Percentiles rank a stretch among this genome's conserved stretches.
phyloP scores from a whole-genome alignment of 1,139 yeast genomes.

The Kodamaea sp. region DNA sequence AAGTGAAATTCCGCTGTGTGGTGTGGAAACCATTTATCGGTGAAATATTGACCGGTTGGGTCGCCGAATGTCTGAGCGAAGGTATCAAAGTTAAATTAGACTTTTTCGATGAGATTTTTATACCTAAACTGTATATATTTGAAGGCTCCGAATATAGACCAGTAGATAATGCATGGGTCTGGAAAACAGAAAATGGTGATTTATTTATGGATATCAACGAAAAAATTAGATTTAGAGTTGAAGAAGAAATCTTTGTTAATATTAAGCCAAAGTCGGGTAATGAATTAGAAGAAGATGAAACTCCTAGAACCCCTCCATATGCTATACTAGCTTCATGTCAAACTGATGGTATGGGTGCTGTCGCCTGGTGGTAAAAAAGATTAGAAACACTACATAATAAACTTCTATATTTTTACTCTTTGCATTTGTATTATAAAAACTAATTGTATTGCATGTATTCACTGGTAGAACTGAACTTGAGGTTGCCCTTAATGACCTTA shows the following conservation, averaged over 20 bases:
- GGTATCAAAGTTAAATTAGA: slow-evolving; percentile 84
- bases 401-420: too few species aligned
- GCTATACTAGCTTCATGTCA: slow-evolving; percentile 89
- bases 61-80: slow-evolving; percentile 77
- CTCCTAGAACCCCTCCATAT: slow-evolving; percentile 62
- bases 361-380: slow-evolving; percentile 85
- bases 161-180: slow-evolving; percentile 91
- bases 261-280: slow-evolving; percentile 71
- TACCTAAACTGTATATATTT: slow-evolving; percentile 77
- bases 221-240: slow-evolving; percentile 84
- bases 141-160: slow-evolving; percentile 70
- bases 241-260: slow-evolving; percentile 80
- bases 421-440: background rate
- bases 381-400: background rate
- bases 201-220: slow-evolving; percentile 87
- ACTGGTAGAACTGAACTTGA: slow-evolving; percentile 94
- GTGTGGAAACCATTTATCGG: slow-evolving; percentile 95
- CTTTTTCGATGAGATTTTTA: slow-evolving; percentile 87
- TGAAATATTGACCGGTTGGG: slow-evolving; percentile 92
- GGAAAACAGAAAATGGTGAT: slow-evolving; percentile 72
- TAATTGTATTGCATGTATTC: slow-evolving; percentile 97
- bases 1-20: slow-evolving; percentile 67
- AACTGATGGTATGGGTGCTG: slow-evolving; percentile 93
- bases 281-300: slow-evolving; percentile 26
- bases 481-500: slow-evolving; percentile 96